phyloP scores from a whole-genome alignment of 306 rosid species.

The Begonia peltatifolia region DNA sequence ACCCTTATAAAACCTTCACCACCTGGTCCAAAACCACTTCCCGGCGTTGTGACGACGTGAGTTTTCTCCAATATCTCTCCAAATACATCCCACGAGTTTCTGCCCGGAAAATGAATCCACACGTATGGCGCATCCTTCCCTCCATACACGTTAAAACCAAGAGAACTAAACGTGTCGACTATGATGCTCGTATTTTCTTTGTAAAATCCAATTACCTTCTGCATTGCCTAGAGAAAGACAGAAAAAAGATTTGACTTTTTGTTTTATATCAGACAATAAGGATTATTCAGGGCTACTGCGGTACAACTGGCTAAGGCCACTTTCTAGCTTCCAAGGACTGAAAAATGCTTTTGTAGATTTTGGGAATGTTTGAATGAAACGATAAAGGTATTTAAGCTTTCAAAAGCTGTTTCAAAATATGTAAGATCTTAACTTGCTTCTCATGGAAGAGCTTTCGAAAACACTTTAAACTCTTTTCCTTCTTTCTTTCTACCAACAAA shows the following conservation, averaged over 20 bases:
- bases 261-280: too few relatives aligned
- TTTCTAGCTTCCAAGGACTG: too few relatives aligned
- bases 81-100: constrained; percentile 90
- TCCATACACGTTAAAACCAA: constrained; percentile 85
- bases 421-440: too few relatives aligned
- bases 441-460: too few relatives aligned
- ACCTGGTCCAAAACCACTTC: constrained; percentile 94
- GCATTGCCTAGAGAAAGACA: constrained; percentile 50
- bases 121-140: constrained; percentile 89
- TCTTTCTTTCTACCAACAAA: not conserved
- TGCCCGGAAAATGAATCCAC: constrained; percentile 87
- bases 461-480: too few relatives aligned
- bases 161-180: constrained; percentile 78
- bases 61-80: constrained; percentile 89
- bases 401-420: too few relatives aligned
- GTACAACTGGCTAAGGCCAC: too few relatives aligned
- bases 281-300: too few relatives aligned
- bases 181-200: constrained; percentile 73
- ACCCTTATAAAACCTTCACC: constrained; percentile 89
- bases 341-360: too few relatives aligned
- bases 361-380: too few relatives aligned
- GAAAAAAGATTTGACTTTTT: too few relatives aligned
- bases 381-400: too few relatives aligned
- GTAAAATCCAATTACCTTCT: constrained; percentile 69
- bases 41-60: constrained; percentile 88